Conservation (phyloP, 805 yeast species). For the Cyberlindnera euphorbiae region DNA sequence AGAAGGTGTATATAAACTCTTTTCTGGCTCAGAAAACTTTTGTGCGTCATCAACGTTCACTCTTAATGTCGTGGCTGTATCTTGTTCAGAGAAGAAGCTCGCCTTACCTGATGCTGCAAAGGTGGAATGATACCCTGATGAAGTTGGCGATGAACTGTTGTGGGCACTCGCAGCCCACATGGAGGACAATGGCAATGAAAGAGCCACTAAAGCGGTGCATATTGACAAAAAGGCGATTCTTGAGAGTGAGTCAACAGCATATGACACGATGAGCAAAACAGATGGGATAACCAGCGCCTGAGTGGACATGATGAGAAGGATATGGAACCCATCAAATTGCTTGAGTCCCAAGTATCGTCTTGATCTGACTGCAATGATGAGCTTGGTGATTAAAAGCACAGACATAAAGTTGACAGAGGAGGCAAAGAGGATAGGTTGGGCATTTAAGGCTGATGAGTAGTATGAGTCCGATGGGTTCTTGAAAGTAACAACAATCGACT, state of each 20-base stretch:
- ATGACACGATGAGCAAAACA: constrained; percentile 54
- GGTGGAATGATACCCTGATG: constrained; percentile 23
- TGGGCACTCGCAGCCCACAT: constrained; percentile 82
- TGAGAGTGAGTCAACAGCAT: constrained; percentile 31
- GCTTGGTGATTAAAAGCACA: constrained; percentile 55
- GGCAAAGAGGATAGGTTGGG: constrained; percentile 61
- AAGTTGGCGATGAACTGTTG: constrained; percentile 39
- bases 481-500: constrained; percentile 35
- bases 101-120: constrained; percentile 17
- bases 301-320: constrained; percentile 70
- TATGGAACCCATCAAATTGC: constrained; percentile 80
- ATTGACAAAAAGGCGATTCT: constrained; percentile 43
- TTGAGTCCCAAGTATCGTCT: constrained; percentile 73
- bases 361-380: constrained; percentile 61
- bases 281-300: constrained; percentile 85
- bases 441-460: constrained; percentile 41
- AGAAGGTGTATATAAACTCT: constrained; percentile 28
- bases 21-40: constrained; percentile 10
- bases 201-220: constrained; percentile 56
- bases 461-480: constrained; percentile 19
- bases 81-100: constrained; percentile 16
- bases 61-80: constrained; percentile 10
- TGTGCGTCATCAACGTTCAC: constrained; percentile 3
- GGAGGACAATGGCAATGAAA: constrained; percentile 77
- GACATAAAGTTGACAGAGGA: constrained; percentile 63